Base-by-base conservation (phyloP, 306 rosid genomes). In the Begonia peltatifolia region DNA sequence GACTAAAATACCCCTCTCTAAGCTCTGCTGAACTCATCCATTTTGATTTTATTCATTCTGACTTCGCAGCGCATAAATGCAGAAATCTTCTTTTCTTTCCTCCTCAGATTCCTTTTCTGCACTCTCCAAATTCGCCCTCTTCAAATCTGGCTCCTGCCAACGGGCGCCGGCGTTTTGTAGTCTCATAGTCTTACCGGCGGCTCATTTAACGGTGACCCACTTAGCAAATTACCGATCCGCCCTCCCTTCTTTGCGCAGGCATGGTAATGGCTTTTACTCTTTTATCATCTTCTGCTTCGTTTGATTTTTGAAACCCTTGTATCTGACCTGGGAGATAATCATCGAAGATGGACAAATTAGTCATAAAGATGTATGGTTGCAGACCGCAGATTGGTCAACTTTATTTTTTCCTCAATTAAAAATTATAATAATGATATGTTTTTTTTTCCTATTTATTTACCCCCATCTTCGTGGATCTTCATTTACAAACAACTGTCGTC, bases 171-270 rank as follows among this genome's bases (percentile, higher is more conserved):
- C 14, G 6, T 44, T 44, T 44, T 44, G 14, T 4, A 44, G 48
- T 44, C 53, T 50, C 53, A 9, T 5, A 5, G 38, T 30, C 38
- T 30, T 9, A 30, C 6, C 38, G 9, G 25, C 18, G 22, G 53
- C 11, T 14, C 4, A 50, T 50, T 15, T 50, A 10, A 8, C 14
- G 20, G 15, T 63, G 11, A 53, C 53, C 62, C 64, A 47, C 43
- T 50, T 20, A 1, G 73, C 9, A 12, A 68, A 17, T 25, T 17
- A 12, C 67, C 53, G 68, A 43, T 53, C 69, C 38, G 25, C 57
- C 50, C 48, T 42, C 50, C 35, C 56, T 47, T 14, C 44, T 42
- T 59, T 69, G 9, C 76, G 71, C 46, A 72, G 71, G 65, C 3
- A 67, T 15, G 66, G 78, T 75, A 58, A 56, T 23, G 38, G 17